Evolutionary conservation across 1,284 basidiomycete genomes (phyloP).

Genomic region (Trichosporon asahii): DNA sequence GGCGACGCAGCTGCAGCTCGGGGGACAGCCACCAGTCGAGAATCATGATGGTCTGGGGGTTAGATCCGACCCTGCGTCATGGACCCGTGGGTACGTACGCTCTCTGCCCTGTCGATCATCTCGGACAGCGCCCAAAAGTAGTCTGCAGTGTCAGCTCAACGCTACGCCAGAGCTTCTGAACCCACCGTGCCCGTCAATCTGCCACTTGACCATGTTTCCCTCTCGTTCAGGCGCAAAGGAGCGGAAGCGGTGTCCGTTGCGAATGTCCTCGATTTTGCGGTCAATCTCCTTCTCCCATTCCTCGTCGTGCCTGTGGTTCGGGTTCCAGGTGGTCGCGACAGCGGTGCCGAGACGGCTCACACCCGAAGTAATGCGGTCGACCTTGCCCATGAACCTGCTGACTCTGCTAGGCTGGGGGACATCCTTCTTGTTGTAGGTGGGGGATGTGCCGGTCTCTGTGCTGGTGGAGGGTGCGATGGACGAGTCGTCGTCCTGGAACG

Average conservation of each 20-base stretch:
- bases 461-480: neutral
- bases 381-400: slow-evolving; percentile 34
- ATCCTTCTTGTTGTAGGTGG: slow-evolving; percentile 28
- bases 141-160: slow-evolving; percentile 52
- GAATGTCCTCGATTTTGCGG: slow-evolving; percentile 65
- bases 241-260: slow-evolving; percentile 72
- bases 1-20: slow-evolving; percentile 85
- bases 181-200: slow-evolving; percentile 73
- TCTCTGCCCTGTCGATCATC: slow-evolving; percentile 63
- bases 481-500: slow-evolving; percentile 7
- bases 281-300: slow-evolving; percentile 62
- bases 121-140: slow-evolving; percentile 92
- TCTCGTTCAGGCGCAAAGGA: slow-evolving; percentile 72
- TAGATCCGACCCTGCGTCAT: slow-evolving; percentile 7
- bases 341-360: slow-evolving; percentile 39
- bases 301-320: slow-evolving; percentile 67
- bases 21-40: slow-evolving; percentile 83
- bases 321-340: slow-evolving; percentile 49
- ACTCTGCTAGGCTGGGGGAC: slow-evolving; percentile 21
- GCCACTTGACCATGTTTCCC: slow-evolving; percentile 81
- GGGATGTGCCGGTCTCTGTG: neutral
- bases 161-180: neutral
- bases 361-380: slow-evolving; percentile 39
- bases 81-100: slow-evolving; percentile 28
- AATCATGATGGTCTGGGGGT: slow-evolving; percentile 62